Evolutionary conservation across 2,329 filamentous ascomycete species (phyloP).

Genomic region (Penicillium nordicum): DNA sequence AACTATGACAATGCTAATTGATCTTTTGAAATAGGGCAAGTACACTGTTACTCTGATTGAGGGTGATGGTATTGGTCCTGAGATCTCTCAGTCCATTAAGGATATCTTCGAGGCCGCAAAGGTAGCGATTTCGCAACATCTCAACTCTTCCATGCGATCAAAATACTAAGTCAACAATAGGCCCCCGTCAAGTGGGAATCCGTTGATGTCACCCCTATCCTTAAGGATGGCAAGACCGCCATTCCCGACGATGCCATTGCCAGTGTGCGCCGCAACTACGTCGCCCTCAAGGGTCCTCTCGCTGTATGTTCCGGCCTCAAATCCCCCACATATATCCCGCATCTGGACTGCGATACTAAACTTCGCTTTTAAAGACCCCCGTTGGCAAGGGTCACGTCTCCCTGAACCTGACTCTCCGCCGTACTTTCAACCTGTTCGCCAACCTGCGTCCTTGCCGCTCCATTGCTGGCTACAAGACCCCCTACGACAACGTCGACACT

Average conservation of each 20-base stretch:
- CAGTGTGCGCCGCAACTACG: conserved; percentile 92
- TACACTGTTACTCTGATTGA: conserved; percentile 96
- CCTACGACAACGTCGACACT: conserved; percentile 94
- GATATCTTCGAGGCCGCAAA: conserved; percentile 96
- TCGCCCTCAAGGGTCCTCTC: conserved; percentile 95
- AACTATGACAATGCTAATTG: conserved; percentile 12
- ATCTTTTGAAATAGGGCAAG: conserved; percentile 64
- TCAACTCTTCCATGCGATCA: conserved; percentile 1
- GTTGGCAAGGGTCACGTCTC: conserved; percentile 99
- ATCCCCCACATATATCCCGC: not conserved
- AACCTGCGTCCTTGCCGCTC: conserved; percentile 98
- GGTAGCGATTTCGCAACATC: conserved; percentile 48
- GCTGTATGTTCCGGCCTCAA: conserved; percentile 60
- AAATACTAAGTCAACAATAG: conserved; percentile 49
- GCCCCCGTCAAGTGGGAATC: conserved; percentile 95
- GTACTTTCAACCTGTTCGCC: conserved; percentile 99
- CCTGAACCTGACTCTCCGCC: conserved; percentile 94
- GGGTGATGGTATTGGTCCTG: conserved; percentile 97
- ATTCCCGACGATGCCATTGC: conserved; percentile 91
- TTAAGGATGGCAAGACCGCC: conserved; percentile 92
- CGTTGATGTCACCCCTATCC: conserved; percentile 87
- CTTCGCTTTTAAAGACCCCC: conserved; percentile 63
- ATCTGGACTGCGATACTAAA: conserved; percentile 25
- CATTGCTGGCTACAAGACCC: conserved; percentile 95
- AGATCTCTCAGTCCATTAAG: conserved; percentile 97